Evolutionary conservation across 1,284 basidiomycete species (phyloP).

Genomic region (Leccinum proximum): DNA sequence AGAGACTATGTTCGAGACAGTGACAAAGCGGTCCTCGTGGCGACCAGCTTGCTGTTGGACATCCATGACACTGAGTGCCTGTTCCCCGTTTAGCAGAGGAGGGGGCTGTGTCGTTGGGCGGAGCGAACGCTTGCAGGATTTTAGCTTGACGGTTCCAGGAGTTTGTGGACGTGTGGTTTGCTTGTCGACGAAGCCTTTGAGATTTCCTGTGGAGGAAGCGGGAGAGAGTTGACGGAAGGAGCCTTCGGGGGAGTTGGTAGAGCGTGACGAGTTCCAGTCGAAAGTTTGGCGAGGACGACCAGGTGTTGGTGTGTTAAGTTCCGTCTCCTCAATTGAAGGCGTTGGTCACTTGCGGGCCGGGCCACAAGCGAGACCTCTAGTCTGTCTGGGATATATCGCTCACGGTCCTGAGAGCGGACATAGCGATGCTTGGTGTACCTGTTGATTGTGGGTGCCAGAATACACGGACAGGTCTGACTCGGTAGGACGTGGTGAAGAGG

Average conservation of each 20-base stretch:
- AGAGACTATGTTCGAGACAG: constrained; percentile 28
- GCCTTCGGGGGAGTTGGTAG: constrained; percentile 12
- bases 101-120: constrained; percentile 20
- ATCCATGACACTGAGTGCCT: constrained; percentile 10
- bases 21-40: constrained; percentile 18
- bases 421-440: constrained; percentile 17
- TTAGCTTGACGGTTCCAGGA: constrained; percentile 10
- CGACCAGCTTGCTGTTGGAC: constrained; percentile 16
- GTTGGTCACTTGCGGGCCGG: constrained; percentile 24
- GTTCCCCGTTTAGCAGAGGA: constrained; percentile 22
- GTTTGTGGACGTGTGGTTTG: constrained; percentile 3
- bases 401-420: constrained; percentile 30
- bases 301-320: constrained; percentile 25
- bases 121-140: constrained; percentile 27
- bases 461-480: constrained; percentile 18
- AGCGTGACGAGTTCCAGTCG: constrained; percentile 22
- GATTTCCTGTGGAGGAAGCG: constrained; percentile 38
- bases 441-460: constrained; percentile 12
- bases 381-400: constrained; percentile 24
- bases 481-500: constrained; percentile 24
- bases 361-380: constrained; percentile 34
- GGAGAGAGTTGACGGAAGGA: constrained; percentile 32
- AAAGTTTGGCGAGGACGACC: constrained; percentile 20
- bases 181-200: constrained; percentile 31
- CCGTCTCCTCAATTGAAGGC: constrained; percentile 19